Conservation (phyloP, 495 filamentous ascomycete genomes). For the Penicillium roqueforti region DNA sequence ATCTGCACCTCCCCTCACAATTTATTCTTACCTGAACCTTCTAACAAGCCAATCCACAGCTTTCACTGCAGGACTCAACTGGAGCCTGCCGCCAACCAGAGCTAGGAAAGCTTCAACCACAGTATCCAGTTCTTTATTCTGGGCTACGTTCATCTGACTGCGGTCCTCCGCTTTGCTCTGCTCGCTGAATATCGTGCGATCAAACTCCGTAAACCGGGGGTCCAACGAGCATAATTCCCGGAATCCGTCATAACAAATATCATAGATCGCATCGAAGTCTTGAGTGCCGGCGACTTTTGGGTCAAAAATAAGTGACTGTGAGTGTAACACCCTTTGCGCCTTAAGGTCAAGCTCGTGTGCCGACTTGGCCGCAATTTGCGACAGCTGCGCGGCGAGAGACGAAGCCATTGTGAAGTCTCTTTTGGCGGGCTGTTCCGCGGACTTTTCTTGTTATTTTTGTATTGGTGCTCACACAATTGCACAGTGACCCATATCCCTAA, state of each 20-base stretch:
- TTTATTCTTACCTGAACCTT: constrained; percentile 67
- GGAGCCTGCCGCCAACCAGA: constrained; percentile 66
- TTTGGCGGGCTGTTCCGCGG: constrained; percentile 4
- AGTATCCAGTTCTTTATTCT: constrained; percentile 75
- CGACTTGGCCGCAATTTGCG: constrained; percentile 72
- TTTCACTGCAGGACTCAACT: constrained; percentile 80
- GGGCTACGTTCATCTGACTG: constrained; percentile 69
- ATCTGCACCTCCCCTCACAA: background rate
- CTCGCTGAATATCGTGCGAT: constrained; percentile 75
- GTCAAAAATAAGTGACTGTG: constrained; percentile 89
- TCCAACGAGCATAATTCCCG: constrained; percentile 86
- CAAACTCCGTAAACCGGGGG: constrained; percentile 63
- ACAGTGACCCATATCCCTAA: constrained; percentile 24
- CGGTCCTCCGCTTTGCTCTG: constrained; percentile 86
- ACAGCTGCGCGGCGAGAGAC: constrained; percentile 73
- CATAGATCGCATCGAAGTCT: constrained; percentile 81
- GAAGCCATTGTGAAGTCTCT: constrained; percentile 59
- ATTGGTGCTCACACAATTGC: constrained; percentile 13
- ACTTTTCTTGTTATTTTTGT: background rate
- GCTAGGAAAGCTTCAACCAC: constrained; percentile 77
- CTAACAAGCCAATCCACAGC: constrained; percentile 92
- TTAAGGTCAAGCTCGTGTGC: constrained; percentile 81
- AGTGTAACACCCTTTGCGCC: constrained; percentile 81
- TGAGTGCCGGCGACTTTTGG: constrained; percentile 74
- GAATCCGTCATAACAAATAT: constrained; percentile 82